These are phyloP conservation scores for Umbilicus rupestris DNA, from an alignment of 164 flowering plant genomes.

Conservation along the genomic window DNA sequence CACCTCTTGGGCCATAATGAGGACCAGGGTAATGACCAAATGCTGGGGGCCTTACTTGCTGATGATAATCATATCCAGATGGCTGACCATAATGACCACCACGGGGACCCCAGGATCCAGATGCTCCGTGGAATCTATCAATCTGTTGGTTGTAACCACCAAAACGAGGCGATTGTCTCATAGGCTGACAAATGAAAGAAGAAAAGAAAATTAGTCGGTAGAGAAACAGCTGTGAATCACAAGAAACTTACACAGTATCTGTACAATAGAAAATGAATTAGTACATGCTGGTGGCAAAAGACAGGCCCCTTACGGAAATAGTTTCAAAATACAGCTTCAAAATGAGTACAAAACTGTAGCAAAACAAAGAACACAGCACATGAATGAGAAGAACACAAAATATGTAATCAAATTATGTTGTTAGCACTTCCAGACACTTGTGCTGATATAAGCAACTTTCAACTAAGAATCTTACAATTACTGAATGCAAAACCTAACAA, in stretches of 20 bases:
- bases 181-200: constrained; percentile 35
- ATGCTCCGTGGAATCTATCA: constrained; percentile 55
- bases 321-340: too few relatives aligned
- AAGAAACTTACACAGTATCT: too few relatives aligned
- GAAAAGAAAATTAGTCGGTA: background rate
- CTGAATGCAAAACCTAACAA: background rate
- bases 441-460: too few relatives aligned
- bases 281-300: too few relatives aligned
- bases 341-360: too few relatives aligned
- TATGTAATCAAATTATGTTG: background rate
- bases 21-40: constrained; percentile 66
- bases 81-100: constrained; percentile 51
- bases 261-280: too few relatives aligned
- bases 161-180: constrained; percentile 50
- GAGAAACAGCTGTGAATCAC: background rate
- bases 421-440: background rate
- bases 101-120: constrained; percentile 66
- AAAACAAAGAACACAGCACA: too few relatives aligned
- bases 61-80: constrained; percentile 53
- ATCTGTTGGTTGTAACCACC: constrained; percentile 48
- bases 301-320: too few relatives aligned
- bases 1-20: constrained; percentile 46
- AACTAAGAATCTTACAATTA: background rate
- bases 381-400: background rate
- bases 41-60: constrained; percentile 38